A percentile compares a stretch with the other conserved stretches of the same genome.
phyloP scores from a whole-genome alignment of 345 rosid genomes.

The Turritis glabra region DNA sequence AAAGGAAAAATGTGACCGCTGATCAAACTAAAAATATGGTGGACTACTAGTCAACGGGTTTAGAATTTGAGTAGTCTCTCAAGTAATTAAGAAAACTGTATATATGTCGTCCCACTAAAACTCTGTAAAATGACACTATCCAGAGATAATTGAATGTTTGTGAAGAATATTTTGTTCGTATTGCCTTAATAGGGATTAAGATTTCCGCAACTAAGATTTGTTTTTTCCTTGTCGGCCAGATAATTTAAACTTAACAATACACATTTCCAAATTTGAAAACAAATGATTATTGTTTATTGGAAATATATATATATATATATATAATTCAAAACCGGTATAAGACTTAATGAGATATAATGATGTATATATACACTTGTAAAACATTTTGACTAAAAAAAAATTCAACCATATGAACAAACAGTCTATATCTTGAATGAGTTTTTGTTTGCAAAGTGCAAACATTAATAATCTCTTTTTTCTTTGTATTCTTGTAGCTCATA shows the following conservation, averaged over 20 bases:
- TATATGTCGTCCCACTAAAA: slow-evolving; percentile 3
- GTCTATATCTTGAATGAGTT: not conserved
- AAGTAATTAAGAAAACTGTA: not conserved
- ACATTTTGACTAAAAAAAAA: not conserved
- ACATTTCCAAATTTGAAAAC: not conserved
- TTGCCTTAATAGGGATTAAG: not conserved
- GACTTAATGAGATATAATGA: not conserved
- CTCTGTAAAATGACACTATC: not conserved
- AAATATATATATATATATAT: not conserved
- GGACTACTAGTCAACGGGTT: not conserved
- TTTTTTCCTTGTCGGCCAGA: not conserved
- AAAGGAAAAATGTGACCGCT: not conserved
- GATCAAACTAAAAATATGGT: not conserved
- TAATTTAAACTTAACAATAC: not conserved
- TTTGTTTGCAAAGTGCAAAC: not conserved
- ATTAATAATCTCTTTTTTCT: not conserved
- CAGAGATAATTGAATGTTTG: not conserved
- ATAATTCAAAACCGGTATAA: too few species aligned
- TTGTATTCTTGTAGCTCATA: not conserved
- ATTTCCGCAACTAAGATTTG: not conserved
- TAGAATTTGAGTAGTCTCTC: not conserved
- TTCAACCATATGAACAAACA: not conserved
- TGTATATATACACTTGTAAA: not conserved
- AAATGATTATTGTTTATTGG: not conserved
- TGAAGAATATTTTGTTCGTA: not conserved